Base-by-base conservation (phyloP, 441 rosid species). In the Adansonia madagascariensis region DNA sequence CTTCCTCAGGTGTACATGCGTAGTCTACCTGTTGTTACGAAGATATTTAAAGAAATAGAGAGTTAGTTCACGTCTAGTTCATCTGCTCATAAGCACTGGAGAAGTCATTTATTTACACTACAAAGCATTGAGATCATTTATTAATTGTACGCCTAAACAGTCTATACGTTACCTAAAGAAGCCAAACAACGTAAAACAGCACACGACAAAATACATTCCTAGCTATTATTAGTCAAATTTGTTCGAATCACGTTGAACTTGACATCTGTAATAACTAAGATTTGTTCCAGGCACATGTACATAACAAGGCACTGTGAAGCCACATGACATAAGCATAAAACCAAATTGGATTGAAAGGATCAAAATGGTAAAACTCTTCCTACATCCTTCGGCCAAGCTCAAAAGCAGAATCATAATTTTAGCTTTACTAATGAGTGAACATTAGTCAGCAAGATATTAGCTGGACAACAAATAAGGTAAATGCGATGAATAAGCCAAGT, bases 1-100 rank as follows among this genome's bases (percentile, higher is more conserved):
- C 94, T 86, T 91, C 96, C 83, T 91, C 96, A 22, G 96, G 94
- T 11, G 96, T 89, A 66, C 96, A 91, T 47, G 88, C 86, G 66
- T 91, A 91, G 81, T 91, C 96, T 66, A 91, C 96, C 96, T 91
- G 82, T 52, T 70, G 75, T 71, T 5, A 66, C 75, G 75, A 75
- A 65, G 24, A 67, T 24, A 69, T 1, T 11, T 0, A 47, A 52
- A 64, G 50, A 12, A 53, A 24, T 3, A 53, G 18, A 65, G 12
- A 43, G 57, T 70, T 17, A 77, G 60, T 9, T 18, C 47, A 10
- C 39, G 3, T 55, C 74, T 15, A 47, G 75, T 14, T 44, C 20
- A 50, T 31, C 20, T 53, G 65, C 8, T 2, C 41, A 47, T 49
- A 27, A 24, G 46, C 14, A 70, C 43, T 8, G 3, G 15, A 50